Evolutionary conservation across 495 filamentous ascomycete genomes (phyloP).

Genomic region (Penicillium goetzii): DNA sequence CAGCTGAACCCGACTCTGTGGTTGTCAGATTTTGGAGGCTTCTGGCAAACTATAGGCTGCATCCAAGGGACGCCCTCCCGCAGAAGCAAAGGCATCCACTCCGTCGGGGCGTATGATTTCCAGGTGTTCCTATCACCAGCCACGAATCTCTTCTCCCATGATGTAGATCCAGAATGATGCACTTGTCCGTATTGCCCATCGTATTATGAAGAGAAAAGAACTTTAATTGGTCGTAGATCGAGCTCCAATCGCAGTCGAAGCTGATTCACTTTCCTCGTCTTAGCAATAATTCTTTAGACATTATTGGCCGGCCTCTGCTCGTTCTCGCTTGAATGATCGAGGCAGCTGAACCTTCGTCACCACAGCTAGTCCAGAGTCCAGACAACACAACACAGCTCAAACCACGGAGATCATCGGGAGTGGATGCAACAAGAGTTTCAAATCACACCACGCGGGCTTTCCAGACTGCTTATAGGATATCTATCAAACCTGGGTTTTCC

Average conservation of each 20-base stretch:
- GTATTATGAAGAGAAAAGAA: background rate
- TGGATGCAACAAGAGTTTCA: background rate
- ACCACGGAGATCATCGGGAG: background rate
- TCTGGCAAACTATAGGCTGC: background rate
- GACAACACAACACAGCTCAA: background rate
- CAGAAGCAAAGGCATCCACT: background rate
- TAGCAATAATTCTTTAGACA: too few relatives aligned
- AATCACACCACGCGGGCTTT: background rate
- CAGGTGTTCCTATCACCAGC: background rate
- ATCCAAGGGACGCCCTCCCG: background rate
- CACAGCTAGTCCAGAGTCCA: background rate
- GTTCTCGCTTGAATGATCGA: background rate
- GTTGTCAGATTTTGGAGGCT: background rate
- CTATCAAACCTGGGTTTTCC: background rate
- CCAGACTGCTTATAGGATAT: background rate
- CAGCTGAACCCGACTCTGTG: slow-evolving; percentile 3
- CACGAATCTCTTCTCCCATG: background rate
- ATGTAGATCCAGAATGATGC: background rate
- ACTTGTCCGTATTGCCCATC: background rate
- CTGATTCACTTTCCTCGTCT: background rate
- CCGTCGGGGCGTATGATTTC: background rate
- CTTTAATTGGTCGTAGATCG: slow-evolving; percentile 8
- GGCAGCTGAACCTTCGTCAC: background rate
- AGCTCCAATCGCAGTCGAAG: slow-evolving; percentile 4
- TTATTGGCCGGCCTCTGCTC: too few relatives aligned